phyloP scores from a whole-genome alignment of 2,329 filamentous ascomycete species.

The Microdochium bolleyi region DNA sequence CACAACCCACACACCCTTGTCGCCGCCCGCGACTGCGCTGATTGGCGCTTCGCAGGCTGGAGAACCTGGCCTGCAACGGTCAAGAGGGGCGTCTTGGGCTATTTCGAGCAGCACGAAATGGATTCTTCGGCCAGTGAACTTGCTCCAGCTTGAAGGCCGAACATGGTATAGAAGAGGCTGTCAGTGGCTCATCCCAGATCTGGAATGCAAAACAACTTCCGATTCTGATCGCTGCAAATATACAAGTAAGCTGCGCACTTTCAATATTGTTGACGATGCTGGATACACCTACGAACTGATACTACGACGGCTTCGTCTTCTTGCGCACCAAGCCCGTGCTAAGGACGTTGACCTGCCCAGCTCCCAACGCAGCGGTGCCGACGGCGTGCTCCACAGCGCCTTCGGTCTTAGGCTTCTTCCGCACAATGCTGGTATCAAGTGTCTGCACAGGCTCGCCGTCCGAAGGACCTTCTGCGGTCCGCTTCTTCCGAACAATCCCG shows the following conservation, averaged over 20 bases:
- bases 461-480: slow-evolving; percentile 12
- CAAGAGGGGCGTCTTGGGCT: neutral
- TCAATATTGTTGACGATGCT: too few relatives aligned
- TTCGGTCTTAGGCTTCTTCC: slow-evolving; percentile 40
- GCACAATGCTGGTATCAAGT: slow-evolving; percentile 29
- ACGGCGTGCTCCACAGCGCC: slow-evolving; percentile 6
- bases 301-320: slow-evolving; percentile 38
- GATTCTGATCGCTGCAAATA: too few relatives aligned
- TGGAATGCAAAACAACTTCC: too few relatives aligned
- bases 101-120: neutral
- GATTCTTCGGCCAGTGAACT: too few relatives aligned
- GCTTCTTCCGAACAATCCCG: slow-evolving; percentile 39
- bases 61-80: slow-evolving; percentile 35
- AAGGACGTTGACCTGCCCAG: slow-evolving; percentile 37
- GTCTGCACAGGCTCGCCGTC: slow-evolving; percentile 17
- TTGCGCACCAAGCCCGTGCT: slow-evolving; percentile 42
- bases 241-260: too few relatives aligned
- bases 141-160: too few relatives aligned
- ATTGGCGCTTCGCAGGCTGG: slow-evolving; percentile 53
- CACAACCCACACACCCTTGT: neutral
- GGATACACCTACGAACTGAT: neutral
- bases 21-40: slow-evolving; percentile 43
- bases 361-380: neutral
- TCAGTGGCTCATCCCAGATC: too few relatives aligned
- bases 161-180: too few relatives aligned